These are phyloP conservation scores for Ricinus communis DNA, from an alignment of 345 rosid species.

Conservation along the genomic window DNA sequence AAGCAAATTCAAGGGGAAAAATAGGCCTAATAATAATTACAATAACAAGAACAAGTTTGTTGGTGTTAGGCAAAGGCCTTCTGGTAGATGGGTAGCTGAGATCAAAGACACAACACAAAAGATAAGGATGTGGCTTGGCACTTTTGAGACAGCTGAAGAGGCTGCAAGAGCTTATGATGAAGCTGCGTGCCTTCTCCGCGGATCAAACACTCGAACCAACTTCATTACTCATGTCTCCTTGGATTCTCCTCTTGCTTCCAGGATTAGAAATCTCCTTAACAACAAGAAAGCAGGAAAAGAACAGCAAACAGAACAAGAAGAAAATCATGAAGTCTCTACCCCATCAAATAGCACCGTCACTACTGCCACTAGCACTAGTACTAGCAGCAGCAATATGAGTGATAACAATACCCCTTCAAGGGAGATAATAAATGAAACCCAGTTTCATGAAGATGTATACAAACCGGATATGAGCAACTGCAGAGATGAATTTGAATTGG, in stretches of 20 bases:
- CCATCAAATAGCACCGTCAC: slow-evolving; percentile 15
- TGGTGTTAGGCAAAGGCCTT: slow-evolving; percentile 76
- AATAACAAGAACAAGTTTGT: slow-evolving; percentile 51
- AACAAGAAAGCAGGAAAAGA: slow-evolving; percentile 37
- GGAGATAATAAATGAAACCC: slow-evolving; percentile 27
- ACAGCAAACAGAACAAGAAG: slow-evolving; percentile 5
- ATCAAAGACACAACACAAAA: slow-evolving; percentile 77
- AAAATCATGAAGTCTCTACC: slow-evolving; percentile 18
- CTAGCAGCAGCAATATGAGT: slow-evolving; percentile 24
- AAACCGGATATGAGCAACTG: slow-evolving; percentile 61
- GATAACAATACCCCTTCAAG: slow-evolving; percentile 13
- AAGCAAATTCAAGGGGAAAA: slow-evolving; percentile 44
- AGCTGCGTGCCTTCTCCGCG: slow-evolving; percentile 81
- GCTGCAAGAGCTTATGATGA: slow-evolving; percentile 76
- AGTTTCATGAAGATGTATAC: slow-evolving; percentile 46
- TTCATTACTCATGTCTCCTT: slow-evolving; percentile 49
- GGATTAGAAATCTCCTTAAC: slow-evolving; percentile 56
- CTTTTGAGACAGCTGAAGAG: slow-evolving; percentile 72
- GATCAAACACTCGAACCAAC: slow-evolving; percentile 75
- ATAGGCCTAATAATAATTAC: slow-evolving; percentile 8
- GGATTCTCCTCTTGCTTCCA: slow-evolving; percentile 66
- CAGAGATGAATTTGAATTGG: slow-evolving; percentile 28
- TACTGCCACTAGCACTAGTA: slow-evolving; percentile 5
- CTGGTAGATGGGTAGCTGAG: slow-evolving; percentile 86
- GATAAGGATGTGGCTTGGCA: slow-evolving; percentile 82